These are phyloP conservation scores for Apiosordaria backusii DNA, from an alignment of 495 filamentous ascomycete species.

Conservation along the genomic window DNA sequence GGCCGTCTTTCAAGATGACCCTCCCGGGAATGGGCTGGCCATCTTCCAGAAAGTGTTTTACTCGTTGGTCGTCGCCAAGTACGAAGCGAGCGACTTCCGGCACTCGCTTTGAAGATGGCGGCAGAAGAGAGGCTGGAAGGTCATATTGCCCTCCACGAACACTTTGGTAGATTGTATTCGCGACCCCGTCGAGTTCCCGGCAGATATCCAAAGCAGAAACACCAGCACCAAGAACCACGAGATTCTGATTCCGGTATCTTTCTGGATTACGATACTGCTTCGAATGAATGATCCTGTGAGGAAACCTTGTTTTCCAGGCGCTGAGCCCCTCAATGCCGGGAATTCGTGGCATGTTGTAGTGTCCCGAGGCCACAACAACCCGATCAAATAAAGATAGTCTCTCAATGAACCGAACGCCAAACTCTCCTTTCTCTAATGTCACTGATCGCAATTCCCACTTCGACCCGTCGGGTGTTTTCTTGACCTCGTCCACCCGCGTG, in stretches of 20 bases:
- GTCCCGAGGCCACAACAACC: constrained; percentile 56
- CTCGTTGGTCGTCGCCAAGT: background rate
- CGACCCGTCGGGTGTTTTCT: constrained; percentile 37
- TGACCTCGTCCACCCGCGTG: constrained; percentile 54
- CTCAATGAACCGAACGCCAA: constrained; percentile 10
- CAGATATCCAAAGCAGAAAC: constrained; percentile 61
- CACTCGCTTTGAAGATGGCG: constrained; percentile 47
- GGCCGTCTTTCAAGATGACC: constrained; percentile 34
- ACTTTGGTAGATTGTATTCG: constrained; percentile 55
- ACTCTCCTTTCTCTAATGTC: constrained; percentile 32
- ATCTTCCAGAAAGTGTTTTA: background rate
- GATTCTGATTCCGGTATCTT: constrained; percentile 45
- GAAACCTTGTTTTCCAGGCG: constrained; percentile 51
- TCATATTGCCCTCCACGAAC: constrained; percentile 57
- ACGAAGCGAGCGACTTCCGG: constrained; percentile 43
- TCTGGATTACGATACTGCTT: constrained; percentile 57
- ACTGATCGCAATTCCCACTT: constrained; percentile 51
- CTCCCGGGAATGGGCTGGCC: constrained; percentile 22
- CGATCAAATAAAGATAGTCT: constrained; percentile 48
- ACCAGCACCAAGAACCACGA: constrained; percentile 59
- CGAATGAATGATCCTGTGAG: constrained; percentile 53
- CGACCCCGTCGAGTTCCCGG: constrained; percentile 50
- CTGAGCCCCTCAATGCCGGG: constrained; percentile 54
- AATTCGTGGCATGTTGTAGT: constrained; percentile 56
- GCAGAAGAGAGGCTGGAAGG: constrained; percentile 46